These are phyloP conservation scores for Polysphondylium violaceum DNA, from an alignment of 78 protist species.

Conservation along the genomic window DNA sequence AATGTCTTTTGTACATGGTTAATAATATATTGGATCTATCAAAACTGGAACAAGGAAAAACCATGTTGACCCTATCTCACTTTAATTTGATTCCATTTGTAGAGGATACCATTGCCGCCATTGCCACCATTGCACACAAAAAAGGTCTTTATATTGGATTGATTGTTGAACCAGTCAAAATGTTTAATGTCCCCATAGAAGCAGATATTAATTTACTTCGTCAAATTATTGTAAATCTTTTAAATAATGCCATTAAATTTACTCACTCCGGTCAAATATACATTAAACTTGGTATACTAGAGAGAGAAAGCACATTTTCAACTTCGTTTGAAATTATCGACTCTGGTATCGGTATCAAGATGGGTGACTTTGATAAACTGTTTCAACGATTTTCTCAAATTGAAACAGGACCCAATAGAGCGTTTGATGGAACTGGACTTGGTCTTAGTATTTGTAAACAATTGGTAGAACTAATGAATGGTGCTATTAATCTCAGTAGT, in stretches of 20 bases:
- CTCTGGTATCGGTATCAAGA: slow-evolving; percentile 40
- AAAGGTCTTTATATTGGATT: slow-evolving; percentile 48
- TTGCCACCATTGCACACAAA: slow-evolving; percentile 48
- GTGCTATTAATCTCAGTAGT: background rate
- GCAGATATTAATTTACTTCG: slow-evolving; percentile 48
- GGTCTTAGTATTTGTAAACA: slow-evolving; percentile 55
- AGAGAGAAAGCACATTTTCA: background rate
- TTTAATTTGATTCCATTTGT: slow-evolving; percentile 46
- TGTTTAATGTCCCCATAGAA: background rate
- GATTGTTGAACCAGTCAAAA: background rate
- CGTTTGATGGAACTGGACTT: slow-evolving; percentile 46
- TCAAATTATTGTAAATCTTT: slow-evolving; percentile 31
- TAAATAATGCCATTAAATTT: slow-evolving; percentile 52
- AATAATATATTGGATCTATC: slow-evolving; percentile 66
- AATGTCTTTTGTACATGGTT: slow-evolving; percentile 48
- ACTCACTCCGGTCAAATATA: slow-evolving; percentile 22
- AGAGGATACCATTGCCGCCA: slow-evolving; percentile 40
- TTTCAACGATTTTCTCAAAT: slow-evolving; percentile 53
- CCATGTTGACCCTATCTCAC: background rate
- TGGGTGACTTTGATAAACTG: slow-evolving; percentile 14
- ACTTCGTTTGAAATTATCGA: slow-evolving; percentile 38
- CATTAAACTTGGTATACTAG: background rate
- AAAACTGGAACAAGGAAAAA: slow-evolving; percentile 58
- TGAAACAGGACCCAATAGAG: slow-evolving; percentile 29
- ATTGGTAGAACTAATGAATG: slow-evolving; percentile 20